A percentile compares a stretch with the other conserved stretches of the same genome.
phyloP scores from a whole-genome alignment of 164 flowering plant species.

The Santalum album region DNA sequence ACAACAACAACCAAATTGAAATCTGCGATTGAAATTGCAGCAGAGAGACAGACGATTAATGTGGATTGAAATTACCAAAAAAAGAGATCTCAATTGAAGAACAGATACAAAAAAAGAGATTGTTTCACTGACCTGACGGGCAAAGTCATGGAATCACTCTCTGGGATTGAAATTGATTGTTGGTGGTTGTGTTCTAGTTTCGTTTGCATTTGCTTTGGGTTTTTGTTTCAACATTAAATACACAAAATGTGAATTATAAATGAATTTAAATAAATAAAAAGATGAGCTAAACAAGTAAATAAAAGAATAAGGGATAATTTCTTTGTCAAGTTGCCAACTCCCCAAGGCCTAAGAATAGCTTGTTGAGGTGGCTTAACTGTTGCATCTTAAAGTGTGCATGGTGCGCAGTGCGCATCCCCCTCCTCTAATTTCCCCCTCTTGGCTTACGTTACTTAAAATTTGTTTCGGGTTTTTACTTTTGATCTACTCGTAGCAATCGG shows the following conservation, averaged over 20 bases:
- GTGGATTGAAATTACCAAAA: not conserved
- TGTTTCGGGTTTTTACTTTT: not conserved
- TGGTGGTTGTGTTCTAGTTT: not conserved
- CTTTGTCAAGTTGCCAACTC: slow-evolving; percentile 22
- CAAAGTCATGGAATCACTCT: not conserved
- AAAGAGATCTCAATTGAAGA: not conserved
- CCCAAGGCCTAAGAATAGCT: slow-evolving; percentile 34
- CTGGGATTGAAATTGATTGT: not conserved
- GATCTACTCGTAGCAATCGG: too few species aligned
- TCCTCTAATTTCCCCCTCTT: too few species aligned
- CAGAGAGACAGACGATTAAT: not conserved
- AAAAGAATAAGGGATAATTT: slow-evolving; percentile 21
- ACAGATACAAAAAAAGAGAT: slow-evolving; percentile 2
- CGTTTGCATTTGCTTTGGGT: too few species aligned
- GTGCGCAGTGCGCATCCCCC: slow-evolving; percentile 8
- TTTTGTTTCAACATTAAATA: too few species aligned
- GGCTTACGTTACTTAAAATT: too few species aligned
- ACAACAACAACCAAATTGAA: not conserved
- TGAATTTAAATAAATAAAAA: not conserved
- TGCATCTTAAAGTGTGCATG: slow-evolving; percentile 4
- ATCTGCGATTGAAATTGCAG: not conserved
- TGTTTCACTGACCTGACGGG: slow-evolving; percentile 17
- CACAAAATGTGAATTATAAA: too few species aligned
- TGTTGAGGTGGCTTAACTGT: slow-evolving; percentile 21
- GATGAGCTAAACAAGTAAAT: slow-evolving; percentile 10